Evolutionary conservation across 495 filamentous ascomycete genomes (phyloP).

Genomic region (Bombardia bombarda): DNA sequence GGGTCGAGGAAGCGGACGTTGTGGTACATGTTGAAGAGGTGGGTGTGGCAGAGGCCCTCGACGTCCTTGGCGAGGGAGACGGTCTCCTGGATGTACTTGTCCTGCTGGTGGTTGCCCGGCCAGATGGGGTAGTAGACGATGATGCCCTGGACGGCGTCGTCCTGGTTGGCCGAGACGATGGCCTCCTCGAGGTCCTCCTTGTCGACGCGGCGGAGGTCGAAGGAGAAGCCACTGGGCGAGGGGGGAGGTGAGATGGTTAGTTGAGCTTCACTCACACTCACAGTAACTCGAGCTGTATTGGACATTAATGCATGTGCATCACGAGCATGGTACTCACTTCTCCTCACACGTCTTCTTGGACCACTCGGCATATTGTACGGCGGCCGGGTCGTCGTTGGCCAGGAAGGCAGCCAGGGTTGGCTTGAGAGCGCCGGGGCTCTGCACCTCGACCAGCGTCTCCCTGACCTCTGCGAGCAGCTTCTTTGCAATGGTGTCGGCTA

Average conservation of each 20-base stretch:
- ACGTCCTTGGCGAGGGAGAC: slow-evolving; percentile 86
- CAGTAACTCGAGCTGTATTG: too few species aligned
- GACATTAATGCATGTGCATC: too few species aligned
- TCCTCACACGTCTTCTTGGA: slow-evolving; percentile 92
- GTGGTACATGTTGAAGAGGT: slow-evolving; percentile 99
- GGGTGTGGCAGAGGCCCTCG: slow-evolving; percentile 85
- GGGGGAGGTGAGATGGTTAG: not conserved
- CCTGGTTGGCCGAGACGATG: slow-evolving; percentile 73
- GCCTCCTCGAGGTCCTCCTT: slow-evolving; percentile 84
- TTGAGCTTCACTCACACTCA: too few species aligned
- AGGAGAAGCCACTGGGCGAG: slow-evolving; percentile 68
- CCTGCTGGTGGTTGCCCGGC: slow-evolving; percentile 60
- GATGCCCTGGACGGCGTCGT: slow-evolving; percentile 75
- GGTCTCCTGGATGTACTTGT: slow-evolving; percentile 93
- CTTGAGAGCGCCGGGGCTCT: slow-evolving; percentile 35
- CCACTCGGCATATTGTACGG: slow-evolving; percentile 90
- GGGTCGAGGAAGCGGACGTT: slow-evolving; percentile 90
- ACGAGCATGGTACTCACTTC: slow-evolving; percentile 67
- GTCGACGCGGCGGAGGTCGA: slow-evolving; percentile 70
- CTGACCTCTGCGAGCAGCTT: slow-evolving; percentile 68
- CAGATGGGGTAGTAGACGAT: slow-evolving; percentile 99
- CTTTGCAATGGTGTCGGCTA: slow-evolving; percentile 77
- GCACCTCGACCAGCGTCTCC: slow-evolving; percentile 59
- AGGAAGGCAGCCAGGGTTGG: slow-evolving; percentile 86
- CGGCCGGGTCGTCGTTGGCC: slow-evolving; percentile 84